Conservation (phyloP, 768 basidiomycete species). For the Filobasidium floriforme region DNA sequence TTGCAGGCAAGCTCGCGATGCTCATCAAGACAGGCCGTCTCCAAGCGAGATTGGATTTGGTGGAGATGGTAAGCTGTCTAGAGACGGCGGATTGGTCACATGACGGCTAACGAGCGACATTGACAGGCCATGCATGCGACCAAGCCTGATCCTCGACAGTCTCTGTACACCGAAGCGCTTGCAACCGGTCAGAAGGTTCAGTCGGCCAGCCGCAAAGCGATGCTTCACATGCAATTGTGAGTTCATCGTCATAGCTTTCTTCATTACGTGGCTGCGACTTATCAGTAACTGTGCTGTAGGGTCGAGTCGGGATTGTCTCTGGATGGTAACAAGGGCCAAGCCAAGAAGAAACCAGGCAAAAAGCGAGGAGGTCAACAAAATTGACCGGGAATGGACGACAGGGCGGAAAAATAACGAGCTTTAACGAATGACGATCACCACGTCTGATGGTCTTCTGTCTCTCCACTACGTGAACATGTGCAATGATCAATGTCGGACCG, state of each 20-base stretch:
- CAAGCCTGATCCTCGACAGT: slow-evolving; percentile 11
- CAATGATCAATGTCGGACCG: not conserved
- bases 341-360: slow-evolving; percentile 1
- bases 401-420: not conserved
- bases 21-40: slow-evolving; percentile 16
- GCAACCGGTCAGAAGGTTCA: slow-evolving; percentile 11
- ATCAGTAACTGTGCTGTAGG: not conserved
- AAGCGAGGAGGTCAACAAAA: not conserved
- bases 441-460: not conserved
- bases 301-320: slow-evolving; percentile 1
- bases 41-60: slow-evolving; percentile 18
- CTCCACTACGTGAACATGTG: slow-evolving; percentile 2
- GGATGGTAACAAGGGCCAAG: not conserved
- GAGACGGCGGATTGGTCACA: not conserved
- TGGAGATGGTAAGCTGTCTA: slow-evolving; percentile 13
- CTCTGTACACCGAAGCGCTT: slow-evolving; percentile 12
- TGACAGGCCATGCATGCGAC: slow-evolving; percentile 15
- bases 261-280: not conserved
- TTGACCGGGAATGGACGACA: not conserved
- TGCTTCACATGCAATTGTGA: slow-evolving; percentile 22
- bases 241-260: not conserved
- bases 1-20: slow-evolving; percentile 10
- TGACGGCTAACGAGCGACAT: not conserved
- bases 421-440: no score
- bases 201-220: slow-evolving; percentile 9